Conservation (phyloP, 2,329 filamentous ascomycete species). For the Nemania serpens region DNA sequence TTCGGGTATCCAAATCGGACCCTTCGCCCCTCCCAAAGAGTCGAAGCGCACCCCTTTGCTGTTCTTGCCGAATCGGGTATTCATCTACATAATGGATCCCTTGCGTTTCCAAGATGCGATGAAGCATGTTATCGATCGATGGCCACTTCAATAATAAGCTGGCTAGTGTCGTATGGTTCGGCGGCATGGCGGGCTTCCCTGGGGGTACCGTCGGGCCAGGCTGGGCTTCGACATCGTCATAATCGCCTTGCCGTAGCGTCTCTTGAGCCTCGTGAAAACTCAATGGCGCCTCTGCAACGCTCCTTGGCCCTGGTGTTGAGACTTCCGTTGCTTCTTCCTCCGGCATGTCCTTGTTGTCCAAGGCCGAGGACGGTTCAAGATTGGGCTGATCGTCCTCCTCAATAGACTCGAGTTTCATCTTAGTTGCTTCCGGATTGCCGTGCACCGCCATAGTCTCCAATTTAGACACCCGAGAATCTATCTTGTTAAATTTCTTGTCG, state of each 20-base stretch:
- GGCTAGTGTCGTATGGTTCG: conserved; percentile 88
- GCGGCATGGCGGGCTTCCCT: conserved; percentile 73
- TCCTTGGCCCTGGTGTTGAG: conserved; percentile 40
- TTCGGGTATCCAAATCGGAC: conserved; percentile 56
- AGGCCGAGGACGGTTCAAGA: conserved; percentile 31
- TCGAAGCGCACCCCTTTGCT: conserved; percentile 72
- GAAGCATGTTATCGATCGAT: conserved; percentile 68
- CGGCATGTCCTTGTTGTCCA: conserved; percentile 22
- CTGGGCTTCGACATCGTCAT: conserved; percentile 56
- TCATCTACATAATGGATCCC: conserved; percentile 64
- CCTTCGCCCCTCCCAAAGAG: conserved; percentile 82
- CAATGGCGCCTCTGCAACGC: conserved; percentile 34
- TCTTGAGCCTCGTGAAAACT: conserved; percentile 40
- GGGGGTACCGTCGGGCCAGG: conserved; percentile 58
- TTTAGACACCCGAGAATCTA: conserved; percentile 46
- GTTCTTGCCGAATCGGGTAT: conserved; percentile 78
- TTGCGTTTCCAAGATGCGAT: conserved; percentile 51
- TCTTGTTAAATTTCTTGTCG: conserved; percentile 40
- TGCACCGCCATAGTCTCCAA: conserved; percentile 44
- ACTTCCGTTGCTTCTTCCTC: conserved; percentile 32
- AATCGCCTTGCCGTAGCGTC: conserved; percentile 43
- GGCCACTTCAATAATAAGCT: conserved; percentile 78
- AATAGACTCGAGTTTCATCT: conserved; percentile 41
- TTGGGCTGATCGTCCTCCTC: conserved; percentile 41
- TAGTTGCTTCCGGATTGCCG: conserved; percentile 36